Evolutionary conservation across 2,329 filamentous ascomycete genomes (phyloP), one percentile per base, ranked within the genome.

Genomic region (Ophiostoma montium): DNA sequence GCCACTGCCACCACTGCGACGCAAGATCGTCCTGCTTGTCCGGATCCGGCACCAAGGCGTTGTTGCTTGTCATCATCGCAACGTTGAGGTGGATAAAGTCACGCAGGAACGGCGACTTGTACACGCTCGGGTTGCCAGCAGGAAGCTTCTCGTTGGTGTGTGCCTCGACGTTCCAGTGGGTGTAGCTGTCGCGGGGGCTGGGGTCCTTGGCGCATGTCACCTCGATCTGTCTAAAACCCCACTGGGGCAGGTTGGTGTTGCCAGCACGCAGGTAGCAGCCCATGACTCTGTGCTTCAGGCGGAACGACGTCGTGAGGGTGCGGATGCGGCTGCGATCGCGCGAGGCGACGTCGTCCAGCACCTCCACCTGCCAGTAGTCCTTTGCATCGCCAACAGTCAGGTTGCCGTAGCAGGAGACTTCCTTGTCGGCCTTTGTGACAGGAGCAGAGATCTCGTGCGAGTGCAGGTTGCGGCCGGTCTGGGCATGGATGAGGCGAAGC

Each of bases 31-130:
- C 92, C 66, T 98, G 92, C 76, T 98, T 98, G 65, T 98, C 92
- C 5, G 92, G 90, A 61, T 98, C 92, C 4, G 92, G 92, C 18
- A 98, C 87, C 42, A 98, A 79, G 21, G 92, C 92, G 62, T 98
- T 98, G 75, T 98, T 98, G 35, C 92, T 96, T 3, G 92, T 98
- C 90, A 96, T 95, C 92, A 98, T 98, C 54, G 92, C 92, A 54
- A 98, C 92, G 63, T 98, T 98, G 53, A 96, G 72, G 65, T 98
- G 92, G 55, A 98, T 82, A 61, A 98, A 98, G 66, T 98, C 92
- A 63, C 94, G 89, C 61, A 95, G 74, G 75, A 98, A 98, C 2
- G 94, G 92, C 33, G 90, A 96, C 70, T 86, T 94, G 72, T 95
- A 98, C 50, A 86, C 82, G 59, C 84, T 86, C 49, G 92, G 86